Evolutionary conservation across 2,329 filamentous ascomycete genomes (phyloP).

Genomic region (Neoascochyta sp.): DNA sequence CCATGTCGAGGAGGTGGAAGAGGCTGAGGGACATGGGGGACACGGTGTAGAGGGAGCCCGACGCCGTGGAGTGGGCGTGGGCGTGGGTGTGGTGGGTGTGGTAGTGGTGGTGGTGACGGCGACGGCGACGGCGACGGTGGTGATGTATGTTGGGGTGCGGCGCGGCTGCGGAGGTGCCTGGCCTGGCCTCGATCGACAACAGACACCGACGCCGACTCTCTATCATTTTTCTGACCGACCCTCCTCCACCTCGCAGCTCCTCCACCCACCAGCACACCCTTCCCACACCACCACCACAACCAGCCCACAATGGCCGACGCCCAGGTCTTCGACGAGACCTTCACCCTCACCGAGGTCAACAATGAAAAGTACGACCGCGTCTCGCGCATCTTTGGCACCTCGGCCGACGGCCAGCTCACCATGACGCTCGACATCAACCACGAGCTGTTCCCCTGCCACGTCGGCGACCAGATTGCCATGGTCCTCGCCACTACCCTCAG

Average conservation of each 20-base stretch:
- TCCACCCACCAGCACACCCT: slow-evolving; percentile 10
- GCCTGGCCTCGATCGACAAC: too few relatives aligned
- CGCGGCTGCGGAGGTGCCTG: too few relatives aligned
- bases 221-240: too few relatives aligned
- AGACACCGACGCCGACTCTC: too few relatives aligned
- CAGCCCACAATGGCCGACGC: slow-evolving; percentile 67
- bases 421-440: slow-evolving; percentile 91
- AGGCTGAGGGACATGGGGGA: slow-evolving; percentile 11
- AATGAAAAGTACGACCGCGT: slow-evolving; percentile 93
- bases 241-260: too few relatives aligned
- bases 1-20: slow-evolving; percentile 21
- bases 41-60: not conserved
- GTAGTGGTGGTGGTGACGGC: not conserved
- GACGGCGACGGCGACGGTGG: not conserved
- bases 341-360: slow-evolving; percentile 76
- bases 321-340: slow-evolving; percentile 89
- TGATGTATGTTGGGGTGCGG: too few relatives aligned
- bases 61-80: not conserved
- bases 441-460: slow-evolving; percentile 76
- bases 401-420: slow-evolving; percentile 69
- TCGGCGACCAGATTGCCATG: slow-evolving; percentile 74
- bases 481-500: slow-evolving; percentile 81
- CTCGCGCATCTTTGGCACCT: slow-evolving; percentile 75
- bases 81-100: not conserved
- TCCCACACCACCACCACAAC: slow-evolving; percentile 1